phyloP scores from a whole-genome alignment of 2,329 filamentous ascomycete genomes.

The Phialophora tarda region DNA sequence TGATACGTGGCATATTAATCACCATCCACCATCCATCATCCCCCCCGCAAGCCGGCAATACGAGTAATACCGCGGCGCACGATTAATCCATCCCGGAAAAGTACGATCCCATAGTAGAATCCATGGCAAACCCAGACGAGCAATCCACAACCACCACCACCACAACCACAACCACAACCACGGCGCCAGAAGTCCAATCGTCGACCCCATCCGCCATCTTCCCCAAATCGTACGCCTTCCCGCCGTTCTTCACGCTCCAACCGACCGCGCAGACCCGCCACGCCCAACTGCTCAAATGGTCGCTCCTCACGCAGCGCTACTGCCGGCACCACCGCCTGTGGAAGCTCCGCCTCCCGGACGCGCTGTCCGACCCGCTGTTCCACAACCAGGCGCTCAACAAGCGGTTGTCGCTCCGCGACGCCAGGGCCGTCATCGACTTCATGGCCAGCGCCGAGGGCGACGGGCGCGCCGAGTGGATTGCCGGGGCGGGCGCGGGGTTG shows the following conservation, averaged over 20 bases:
- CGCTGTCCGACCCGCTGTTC: slow-evolving; percentile 65
- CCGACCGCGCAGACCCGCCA: slow-evolving; percentile 53
- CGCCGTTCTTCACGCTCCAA: slow-evolving; percentile 60
- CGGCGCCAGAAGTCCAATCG: background rate
- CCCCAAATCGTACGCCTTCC: slow-evolving; percentile 49
- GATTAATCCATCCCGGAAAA: too few relatives aligned
- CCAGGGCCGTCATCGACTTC: slow-evolving; percentile 60
- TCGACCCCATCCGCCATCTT: background rate
- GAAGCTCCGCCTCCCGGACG: slow-evolving; percentile 70
- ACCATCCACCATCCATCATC: too few relatives aligned
- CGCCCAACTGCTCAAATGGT: slow-evolving; percentile 76
- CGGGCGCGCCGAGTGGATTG: slow-evolving; percentile 65
- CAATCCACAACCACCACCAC: too few relatives aligned
- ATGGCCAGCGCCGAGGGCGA: slow-evolving; percentile 61
- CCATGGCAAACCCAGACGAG: too few relatives aligned
- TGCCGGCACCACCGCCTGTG: slow-evolving; percentile 78
- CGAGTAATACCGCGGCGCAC: too few relatives aligned
- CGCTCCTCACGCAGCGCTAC: slow-evolving; percentile 82
- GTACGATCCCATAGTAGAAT: too few relatives aligned
- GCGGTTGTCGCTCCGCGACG: slow-evolving; percentile 59
- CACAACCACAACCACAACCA: background rate
- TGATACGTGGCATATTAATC: too few relatives aligned
- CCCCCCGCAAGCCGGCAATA: too few relatives aligned
- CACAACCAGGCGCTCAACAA: slow-evolving; percentile 53
- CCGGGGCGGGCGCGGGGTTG: slow-evolving; percentile 28